These are phyloP conservation scores for Passiflora organensis DNA, from an alignment of 345 rosid genomes.

Conservation along the genomic window DNA sequence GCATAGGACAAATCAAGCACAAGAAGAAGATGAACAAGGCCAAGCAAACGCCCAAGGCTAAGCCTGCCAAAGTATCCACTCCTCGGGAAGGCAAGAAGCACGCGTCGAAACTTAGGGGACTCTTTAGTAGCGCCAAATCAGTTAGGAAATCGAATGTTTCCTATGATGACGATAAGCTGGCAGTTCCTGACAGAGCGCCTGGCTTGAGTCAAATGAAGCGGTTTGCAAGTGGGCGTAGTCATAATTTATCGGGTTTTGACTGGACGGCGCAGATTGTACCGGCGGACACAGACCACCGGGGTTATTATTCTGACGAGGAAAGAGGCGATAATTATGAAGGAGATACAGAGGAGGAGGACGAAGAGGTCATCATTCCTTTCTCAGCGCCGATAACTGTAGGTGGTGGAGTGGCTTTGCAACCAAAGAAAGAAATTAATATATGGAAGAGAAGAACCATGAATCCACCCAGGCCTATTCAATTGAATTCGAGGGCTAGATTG, in stretches of 20 bases:
- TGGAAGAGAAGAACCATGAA: constrained; percentile 89
- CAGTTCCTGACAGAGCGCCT: constrained; percentile 38
- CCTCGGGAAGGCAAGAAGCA: constrained; percentile 14
- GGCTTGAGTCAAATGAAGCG: constrained; percentile 67
- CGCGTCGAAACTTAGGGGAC: constrained; percentile 35
- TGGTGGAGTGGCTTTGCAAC: constrained; percentile 31
- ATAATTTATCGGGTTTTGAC: constrained; percentile 48
- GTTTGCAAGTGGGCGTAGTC: constrained; percentile 66
- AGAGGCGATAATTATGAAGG: constrained; percentile 13
- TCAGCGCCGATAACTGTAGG: constrained; percentile 61
- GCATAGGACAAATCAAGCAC: constrained; percentile 87
- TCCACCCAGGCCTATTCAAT: constrained; percentile 65
- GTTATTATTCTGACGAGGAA: constrained; percentile 52
- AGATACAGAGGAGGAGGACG: constrained; percentile 18
- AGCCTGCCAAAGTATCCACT: too few species aligned
- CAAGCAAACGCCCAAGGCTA: too few species aligned
- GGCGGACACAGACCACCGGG: constrained; percentile 26
- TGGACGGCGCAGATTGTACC: constrained; percentile 65
- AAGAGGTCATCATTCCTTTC: constrained; percentile 49
- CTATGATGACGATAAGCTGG: neutral
- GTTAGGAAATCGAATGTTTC: constrained; percentile 24
- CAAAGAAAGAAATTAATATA: constrained; percentile 67
- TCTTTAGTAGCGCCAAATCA: constrained; percentile 27
- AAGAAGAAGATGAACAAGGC: constrained; percentile 27
- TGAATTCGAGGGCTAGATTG: constrained; percentile 24